Base-by-base conservation (phyloP, 2,329 filamentous ascomycete genomes). In the Ilyonectria sp. region DNA sequence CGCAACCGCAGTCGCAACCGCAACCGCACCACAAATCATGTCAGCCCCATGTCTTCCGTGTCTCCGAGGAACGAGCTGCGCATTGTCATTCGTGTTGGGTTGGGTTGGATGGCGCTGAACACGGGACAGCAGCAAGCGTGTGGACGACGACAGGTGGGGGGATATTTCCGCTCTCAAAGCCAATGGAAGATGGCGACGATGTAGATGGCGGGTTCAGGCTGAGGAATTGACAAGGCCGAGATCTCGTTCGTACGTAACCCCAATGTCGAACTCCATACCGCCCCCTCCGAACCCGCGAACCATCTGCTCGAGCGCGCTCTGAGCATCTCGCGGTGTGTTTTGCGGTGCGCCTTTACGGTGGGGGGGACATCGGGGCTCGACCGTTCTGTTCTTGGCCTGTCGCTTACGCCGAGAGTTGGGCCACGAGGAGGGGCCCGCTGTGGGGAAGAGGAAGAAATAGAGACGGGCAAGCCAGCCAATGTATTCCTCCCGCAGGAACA, bases 391-490 rank as follows among this genome's bases (percentile, higher is more conserved):
- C 67, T 68, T 66, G 53, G 59, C 58, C 63, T 50, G n/a, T 60
- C 40, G 57, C 69, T 62, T 64, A 53, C 69, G 69, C 67, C 67
- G 63, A 65, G 35, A 47, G 29, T 64, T 56, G 54, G 63, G 57
- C 60, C 61, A 62, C 47, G 35, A 47, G 53, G 35, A 60, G 57
- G 53, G 57, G 53, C 57, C 55, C 70, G 54, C 52, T 72, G 69
- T 67, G 71, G 71, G 56, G 65, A 44, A 49, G 50, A 47, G 26
- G 23, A 21, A 60, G 47, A 53, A 33, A 33, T 11, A 52, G 49
- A 19, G 15, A 52, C 49, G 49, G 23, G 33, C 44, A 37, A 35
- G n/a, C 15, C 35, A 43, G 31, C 50, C 52, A 35, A 59, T 59
- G 44, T n/a, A 49, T 31, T 35, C 21, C 40, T 47, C 43, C 4